Conservation (phyloP, 768 basidiomycete genomes). For the Tulasnella sp. region DNA sequence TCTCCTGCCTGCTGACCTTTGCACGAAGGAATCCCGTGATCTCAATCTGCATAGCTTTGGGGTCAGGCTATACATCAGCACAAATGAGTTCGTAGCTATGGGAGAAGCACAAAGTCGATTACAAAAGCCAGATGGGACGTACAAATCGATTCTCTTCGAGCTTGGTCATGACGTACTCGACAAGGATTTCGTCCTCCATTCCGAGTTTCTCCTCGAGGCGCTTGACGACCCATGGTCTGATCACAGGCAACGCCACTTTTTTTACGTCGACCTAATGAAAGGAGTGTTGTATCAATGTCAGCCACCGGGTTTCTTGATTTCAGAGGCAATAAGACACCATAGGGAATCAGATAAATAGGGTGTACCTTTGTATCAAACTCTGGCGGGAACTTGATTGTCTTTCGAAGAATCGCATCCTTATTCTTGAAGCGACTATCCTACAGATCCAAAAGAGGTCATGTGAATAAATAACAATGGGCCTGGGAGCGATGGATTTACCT, state of each 20-base stretch:
- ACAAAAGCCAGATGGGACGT: conserved; percentile 22
- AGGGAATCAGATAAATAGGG: not conserved
- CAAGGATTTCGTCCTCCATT: conserved; percentile 92
- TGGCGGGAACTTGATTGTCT: conserved; percentile 79
- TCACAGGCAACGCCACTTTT: conserved; percentile 86
- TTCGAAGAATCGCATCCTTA: conserved; percentile 85
- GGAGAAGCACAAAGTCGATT: not conserved
- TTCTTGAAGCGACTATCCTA: conserved; percentile 86
- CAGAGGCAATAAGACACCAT: no score
- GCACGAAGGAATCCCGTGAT: conserved; percentile 86
- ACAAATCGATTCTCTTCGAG: conserved; percentile 84
- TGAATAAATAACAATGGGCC: not conserved
- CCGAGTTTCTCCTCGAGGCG: conserved; percentile 83
- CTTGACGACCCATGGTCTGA: conserved; percentile 92
- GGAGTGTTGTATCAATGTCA: not conserved
- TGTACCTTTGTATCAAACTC: conserved; percentile 78
- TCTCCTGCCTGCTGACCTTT: no score
- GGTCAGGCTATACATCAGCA: conserved; percentile 56
- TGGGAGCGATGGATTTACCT: no score
- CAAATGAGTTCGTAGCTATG: no score
- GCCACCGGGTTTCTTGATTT: not conserved
- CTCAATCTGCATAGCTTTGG: conserved; percentile 91
- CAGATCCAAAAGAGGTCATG: conserved; percentile 59
- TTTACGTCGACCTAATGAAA: conserved; percentile 72
- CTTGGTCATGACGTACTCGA: conserved; percentile 92